Percentiles rank a stretch among this genome's conserved stretches.
Evolutionary conservation across 116 monocot species (phyloP).

Genomic region (Cymodocea nodosa): DNA sequence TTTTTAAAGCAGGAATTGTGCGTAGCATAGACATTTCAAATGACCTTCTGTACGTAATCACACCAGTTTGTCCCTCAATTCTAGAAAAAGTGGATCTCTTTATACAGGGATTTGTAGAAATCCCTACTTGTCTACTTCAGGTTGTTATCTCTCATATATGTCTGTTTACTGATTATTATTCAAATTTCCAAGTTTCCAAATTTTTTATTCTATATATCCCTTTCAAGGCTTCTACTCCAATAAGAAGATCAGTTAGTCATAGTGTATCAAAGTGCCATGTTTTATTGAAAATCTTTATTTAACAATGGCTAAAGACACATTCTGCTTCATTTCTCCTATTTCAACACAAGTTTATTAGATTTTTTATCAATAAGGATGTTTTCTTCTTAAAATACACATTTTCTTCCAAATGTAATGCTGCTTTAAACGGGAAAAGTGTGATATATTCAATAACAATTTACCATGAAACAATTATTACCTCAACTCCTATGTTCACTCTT

Average conservation of each 20-base stretch:
- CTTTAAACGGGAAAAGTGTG: too few species aligned
- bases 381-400: too few species aligned
- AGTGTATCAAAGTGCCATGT: background rate
- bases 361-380: too few species aligned
- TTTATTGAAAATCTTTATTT: conserved; percentile 1
- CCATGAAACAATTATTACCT: too few species aligned
- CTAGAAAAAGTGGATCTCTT: conserved; percentile 77
- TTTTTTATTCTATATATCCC: background rate
- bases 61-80: conserved; percentile 40
- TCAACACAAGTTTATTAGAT: too few species aligned
- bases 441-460: too few species aligned
- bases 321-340: too few species aligned
- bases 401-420: too few species aligned
- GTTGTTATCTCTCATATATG: conserved; percentile 19
- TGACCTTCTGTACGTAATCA: conserved; percentile 64
- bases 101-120: conserved; percentile 78
- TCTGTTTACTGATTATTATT: background rate
- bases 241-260: too few species aligned
- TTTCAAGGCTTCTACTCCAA: background rate
- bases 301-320: background rate
- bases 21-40: conserved; percentile 58
- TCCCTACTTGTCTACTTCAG: conserved; percentile 66
- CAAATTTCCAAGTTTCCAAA: background rate
- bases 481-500: too few species aligned
- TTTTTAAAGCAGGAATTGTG: conserved; percentile 56